Percentiles rank a stretch among this genome's conserved stretches.
Evolutionary conservation across 2,329 filamentous ascomycete species (phyloP).

Genomic region (Coleophoma crateriformis): DNA sequence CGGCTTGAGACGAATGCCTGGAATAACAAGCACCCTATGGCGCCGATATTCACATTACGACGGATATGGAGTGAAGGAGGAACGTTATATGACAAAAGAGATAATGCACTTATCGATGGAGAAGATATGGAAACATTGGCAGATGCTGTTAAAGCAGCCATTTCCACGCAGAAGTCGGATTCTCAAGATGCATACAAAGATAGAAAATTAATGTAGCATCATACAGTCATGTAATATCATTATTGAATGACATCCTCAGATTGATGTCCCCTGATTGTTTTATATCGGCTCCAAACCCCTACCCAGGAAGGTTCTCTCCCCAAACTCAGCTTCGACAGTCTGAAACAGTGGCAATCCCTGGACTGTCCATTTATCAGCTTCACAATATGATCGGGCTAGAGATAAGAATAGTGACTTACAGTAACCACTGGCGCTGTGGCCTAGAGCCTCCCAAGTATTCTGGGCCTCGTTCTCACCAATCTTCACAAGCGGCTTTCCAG

Average conservation of each 20-base stretch:
- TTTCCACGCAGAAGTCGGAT: background rate
- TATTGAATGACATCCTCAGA: too few species aligned
- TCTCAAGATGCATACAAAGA: too few species aligned
- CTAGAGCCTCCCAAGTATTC: conserved; percentile 63
- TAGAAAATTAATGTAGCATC: too few species aligned
- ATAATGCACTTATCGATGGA: conserved; percentile 55
- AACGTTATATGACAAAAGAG: conserved; percentile 63
- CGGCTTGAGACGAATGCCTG: conserved; percentile 54
- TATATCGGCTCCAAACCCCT: conserved; percentile 6
- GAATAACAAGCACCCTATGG: conserved; percentile 42
- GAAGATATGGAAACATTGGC: conserved; percentile 47
- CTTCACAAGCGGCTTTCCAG: conserved; percentile 56
- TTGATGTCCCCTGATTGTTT: too few species aligned
- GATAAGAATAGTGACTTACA: background rate
- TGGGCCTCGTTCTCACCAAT: conserved; percentile 61
- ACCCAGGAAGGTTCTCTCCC: conserved; percentile 9
- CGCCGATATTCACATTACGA: conserved; percentile 53
- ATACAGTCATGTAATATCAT: too few species aligned
- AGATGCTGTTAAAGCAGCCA: conserved; percentile 30
- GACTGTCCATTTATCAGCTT: background rate
- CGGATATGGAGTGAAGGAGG: conserved; percentile 70
- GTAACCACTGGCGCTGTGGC: conserved; percentile 27
- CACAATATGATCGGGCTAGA: too few species aligned
- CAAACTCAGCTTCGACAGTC: conserved; percentile 11
- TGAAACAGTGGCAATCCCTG: conserved; percentile 11